A percentile compares a stretch with the other conserved stretches of the same genome.
Conservation (phyloP, 2,329 filamentous ascomycete genomes). For the Pestalotiopsis fici region DNA sequence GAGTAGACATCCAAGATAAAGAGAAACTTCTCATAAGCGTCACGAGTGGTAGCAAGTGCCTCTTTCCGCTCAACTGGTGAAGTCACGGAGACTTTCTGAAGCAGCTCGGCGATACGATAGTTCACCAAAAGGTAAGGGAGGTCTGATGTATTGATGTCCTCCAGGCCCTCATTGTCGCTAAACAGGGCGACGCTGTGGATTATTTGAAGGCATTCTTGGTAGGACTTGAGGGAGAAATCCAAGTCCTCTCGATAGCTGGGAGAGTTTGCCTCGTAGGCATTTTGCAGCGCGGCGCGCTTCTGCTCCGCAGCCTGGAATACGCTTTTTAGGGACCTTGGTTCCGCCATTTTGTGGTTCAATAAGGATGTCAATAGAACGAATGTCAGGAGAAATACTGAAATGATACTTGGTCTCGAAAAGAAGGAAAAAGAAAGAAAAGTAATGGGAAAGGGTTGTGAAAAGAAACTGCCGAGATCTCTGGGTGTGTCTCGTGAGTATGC, state of each 20-base stretch:
- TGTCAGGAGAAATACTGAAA: not conserved
- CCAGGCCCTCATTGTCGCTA: conserved; percentile 84
- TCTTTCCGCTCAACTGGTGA: conserved; percentile 58
- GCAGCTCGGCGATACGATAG: conserved; percentile 78
- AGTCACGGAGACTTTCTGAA: conserved; percentile 64
- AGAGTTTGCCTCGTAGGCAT: conserved; percentile 64
- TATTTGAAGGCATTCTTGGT: conserved; percentile 71
- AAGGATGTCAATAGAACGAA: not conserved
- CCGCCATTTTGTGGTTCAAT: conserved; percentile 27
- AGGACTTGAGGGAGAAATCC: conserved; percentile 65
- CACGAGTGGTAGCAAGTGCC: conserved; percentile 64
- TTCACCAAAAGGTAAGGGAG: conserved; percentile 82
- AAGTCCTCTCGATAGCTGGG: conserved; percentile 58
- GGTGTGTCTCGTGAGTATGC: not conserved
- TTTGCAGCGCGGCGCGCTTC: conserved; percentile 60
- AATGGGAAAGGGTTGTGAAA: not conserved
- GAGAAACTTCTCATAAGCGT: conserved; percentile 78
- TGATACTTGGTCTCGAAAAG: not conserved
- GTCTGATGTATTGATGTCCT: conserved; percentile 84
- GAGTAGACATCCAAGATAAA: conserved; percentile 77
- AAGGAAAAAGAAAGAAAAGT: not conserved
- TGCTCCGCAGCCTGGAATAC: conserved; percentile 52
- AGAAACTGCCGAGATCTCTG: not conserved
- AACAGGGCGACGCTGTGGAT: conserved; percentile 77
- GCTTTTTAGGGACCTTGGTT: conserved; percentile 51